Evolutionary conservation across 208 protist genomes (phyloP), one percentile per base, ranked within the genome.

Genomic region (Trypanosoma cruzi): DNA sequence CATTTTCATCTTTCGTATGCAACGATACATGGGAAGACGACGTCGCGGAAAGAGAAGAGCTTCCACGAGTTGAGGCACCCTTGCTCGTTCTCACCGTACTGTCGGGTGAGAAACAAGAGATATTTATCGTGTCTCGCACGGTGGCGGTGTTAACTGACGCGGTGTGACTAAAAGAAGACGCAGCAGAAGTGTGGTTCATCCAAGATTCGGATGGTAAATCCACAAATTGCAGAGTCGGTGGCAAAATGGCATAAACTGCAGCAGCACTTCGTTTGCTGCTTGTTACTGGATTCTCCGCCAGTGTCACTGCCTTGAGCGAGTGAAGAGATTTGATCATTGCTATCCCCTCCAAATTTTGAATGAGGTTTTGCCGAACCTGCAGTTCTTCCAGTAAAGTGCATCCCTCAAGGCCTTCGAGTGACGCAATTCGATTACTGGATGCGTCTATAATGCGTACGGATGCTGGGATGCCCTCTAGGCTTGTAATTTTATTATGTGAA

Each of bases 401-500:
- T 49, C 73, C 73, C 73, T 93, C 87, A 40, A 96, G 20, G 13
- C 84, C 90, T 8, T 57, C 28, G 26, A 93, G 71, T 36, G 57
- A 75, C 34, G 32, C 32, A 10, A 96, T 61, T 34, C 64, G 69
- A 56, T 96, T 96, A 70, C 79, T 71, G 48, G 82, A 76, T 18
- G 74, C 83, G 52, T 88, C 80, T 2, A 95, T 72, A 59, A 81
- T 73, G 8, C 71, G 59, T 22, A 96, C 74, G 53, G 81, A 64
- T 28, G 73, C 48, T 14, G 90, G 80, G 14, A 96, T 56, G 18
- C 83, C 90, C 24, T 59, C 64, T 1, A 96, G 74, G 36, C 79
- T 68, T 20, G 69, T 79, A 13, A 96, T 71, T n/a, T 72, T 71
- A 63, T 96, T 96, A 60, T 84, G 80, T n/a, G 90, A 81, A 24